Percentiles rank a stretch among this genome's conserved stretches.
Conservation (phyloP, 2,329 filamentous ascomycete genomes). For the Fusarium sp. region DNA sequence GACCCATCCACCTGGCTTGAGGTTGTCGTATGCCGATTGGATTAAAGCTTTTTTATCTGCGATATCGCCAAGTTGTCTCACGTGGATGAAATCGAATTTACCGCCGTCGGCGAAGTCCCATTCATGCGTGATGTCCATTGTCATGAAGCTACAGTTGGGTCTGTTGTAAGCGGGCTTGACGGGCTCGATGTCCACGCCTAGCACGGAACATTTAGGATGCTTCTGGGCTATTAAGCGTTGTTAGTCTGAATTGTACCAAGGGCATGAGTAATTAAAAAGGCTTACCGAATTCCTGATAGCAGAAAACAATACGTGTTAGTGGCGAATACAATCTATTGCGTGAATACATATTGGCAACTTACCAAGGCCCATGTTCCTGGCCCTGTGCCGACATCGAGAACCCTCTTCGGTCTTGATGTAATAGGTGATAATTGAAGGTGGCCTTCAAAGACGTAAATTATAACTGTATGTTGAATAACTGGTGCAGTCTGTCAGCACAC, state of each 20-base stretch:
- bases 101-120: conserved; percentile 33
- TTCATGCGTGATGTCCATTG: conserved; percentile 39
- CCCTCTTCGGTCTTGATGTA: conserved; percentile 30
- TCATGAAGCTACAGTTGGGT: conserved; percentile 38
- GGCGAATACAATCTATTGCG: neutral
- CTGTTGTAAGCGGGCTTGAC: conserved; percentile 33
- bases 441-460: conserved; percentile 41
- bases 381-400: conserved; percentile 41
- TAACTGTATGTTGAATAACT: conserved; percentile 44
- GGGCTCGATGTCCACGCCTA: conserved; percentile 43
- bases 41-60: conserved; percentile 32
- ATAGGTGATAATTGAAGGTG: conserved; percentile 41
- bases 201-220: conserved; percentile 38
- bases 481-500: conserved; percentile 25
- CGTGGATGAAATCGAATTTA: conserved; percentile 40
- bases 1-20: conserved; percentile 45
- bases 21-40: conserved; percentile 36
- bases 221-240: conserved; percentile 29
- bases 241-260: conserved; percentile 11
- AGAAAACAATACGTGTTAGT: conserved; percentile 8
- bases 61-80: conserved; percentile 39
- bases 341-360: neutral
- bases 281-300: conserved; percentile 39
- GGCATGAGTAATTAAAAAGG: neutral
- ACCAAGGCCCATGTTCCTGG: conserved; percentile 43